A percentile compares a stretch with the other conserved stretches of the same genome.
Evolutionary conservation across 192 early-diverging fungal species (phyloP).

Genomic region (Phycomyces nitens): DNA sequence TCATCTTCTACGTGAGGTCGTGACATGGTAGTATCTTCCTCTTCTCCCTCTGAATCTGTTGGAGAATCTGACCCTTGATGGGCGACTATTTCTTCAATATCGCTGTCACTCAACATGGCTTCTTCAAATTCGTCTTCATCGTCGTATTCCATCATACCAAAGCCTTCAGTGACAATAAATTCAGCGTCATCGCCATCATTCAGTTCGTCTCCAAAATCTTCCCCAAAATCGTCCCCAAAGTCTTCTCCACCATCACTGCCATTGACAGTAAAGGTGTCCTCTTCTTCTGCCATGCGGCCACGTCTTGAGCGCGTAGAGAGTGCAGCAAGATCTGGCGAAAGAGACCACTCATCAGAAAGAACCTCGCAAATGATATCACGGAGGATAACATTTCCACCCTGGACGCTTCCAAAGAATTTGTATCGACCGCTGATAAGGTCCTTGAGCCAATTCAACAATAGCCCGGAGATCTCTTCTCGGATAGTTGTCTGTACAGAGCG

Average conservation of each 20-base stretch:
- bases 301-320: slow-evolving; percentile 24
- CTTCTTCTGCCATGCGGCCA: slow-evolving; percentile 8
- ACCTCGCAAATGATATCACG: slow-evolving; percentile 59
- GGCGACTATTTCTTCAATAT: slow-evolving; percentile 4
- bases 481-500: slow-evolving; percentile 78
- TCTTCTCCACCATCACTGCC: slow-evolving; percentile 10
- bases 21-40: background rate
- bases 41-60: background rate
- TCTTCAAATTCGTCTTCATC: slow-evolving; percentile 10
- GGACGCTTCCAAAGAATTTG: slow-evolving; percentile 24
- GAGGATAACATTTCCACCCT: slow-evolving; percentile 39
- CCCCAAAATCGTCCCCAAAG: background rate
- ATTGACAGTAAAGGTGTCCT: slow-evolving; percentile 1
- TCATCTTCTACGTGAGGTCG: background rate
- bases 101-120: slow-evolving; percentile 3
- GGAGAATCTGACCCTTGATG: background rate
- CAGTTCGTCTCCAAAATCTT: background rate
- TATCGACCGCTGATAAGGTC: slow-evolving; percentile 63
- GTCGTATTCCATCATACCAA: background rate
- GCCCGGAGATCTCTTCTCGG: slow-evolving; percentile 79
- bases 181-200: slow-evolving; percentile 6
- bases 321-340: slow-evolving; percentile 26
- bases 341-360: slow-evolving; percentile 55
- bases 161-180: slow-evolving; percentile 6
- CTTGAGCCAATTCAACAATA: slow-evolving; percentile 80